Evolutionary conservation across 768 basidiomycete genomes (phyloP).

Genomic region (Strobilomyces echinocephalus): DNA sequence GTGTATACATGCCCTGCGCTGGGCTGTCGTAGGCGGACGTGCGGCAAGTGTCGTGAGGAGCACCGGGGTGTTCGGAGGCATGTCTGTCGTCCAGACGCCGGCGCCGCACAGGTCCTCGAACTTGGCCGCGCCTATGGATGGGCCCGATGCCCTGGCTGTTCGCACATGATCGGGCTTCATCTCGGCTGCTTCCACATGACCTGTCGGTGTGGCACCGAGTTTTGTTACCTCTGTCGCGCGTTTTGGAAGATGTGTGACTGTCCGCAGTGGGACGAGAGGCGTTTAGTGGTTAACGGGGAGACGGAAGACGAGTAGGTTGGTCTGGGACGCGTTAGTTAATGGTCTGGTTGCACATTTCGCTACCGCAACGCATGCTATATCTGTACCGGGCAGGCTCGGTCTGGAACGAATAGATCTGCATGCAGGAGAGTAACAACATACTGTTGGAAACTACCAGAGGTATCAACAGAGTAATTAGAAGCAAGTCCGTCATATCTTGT

Average conservation of each 20-base stretch:
- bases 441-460: too few species aligned
- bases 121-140: neutral
- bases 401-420: neutral
- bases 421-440: neutral
- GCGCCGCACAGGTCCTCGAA: neutral
- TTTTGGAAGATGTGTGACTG: conserved; percentile 64
- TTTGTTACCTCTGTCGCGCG: conserved; percentile 46
- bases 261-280: conserved; percentile 57
- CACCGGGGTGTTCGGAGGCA: neutral
- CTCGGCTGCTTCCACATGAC: conserved; percentile 31
- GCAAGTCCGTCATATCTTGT: neutral
- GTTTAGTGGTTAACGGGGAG: conserved; percentile 16
- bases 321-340: too few species aligned
- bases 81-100: neutral
- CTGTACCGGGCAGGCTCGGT: too few species aligned
- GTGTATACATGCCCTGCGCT: conserved; percentile 16
- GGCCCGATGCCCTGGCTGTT: neutral
- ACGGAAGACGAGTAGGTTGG: neutral
- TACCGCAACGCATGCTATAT: too few species aligned
- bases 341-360: too few species aligned
- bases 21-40: neutral
- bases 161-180: neutral
- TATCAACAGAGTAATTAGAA: neutral
- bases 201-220: conserved; percentile 36
- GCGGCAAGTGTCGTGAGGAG: neutral